Evolutionary conservation across 768 basidiomycete genomes (phyloP).

Genomic region (Leccinum truebloodii): DNA sequence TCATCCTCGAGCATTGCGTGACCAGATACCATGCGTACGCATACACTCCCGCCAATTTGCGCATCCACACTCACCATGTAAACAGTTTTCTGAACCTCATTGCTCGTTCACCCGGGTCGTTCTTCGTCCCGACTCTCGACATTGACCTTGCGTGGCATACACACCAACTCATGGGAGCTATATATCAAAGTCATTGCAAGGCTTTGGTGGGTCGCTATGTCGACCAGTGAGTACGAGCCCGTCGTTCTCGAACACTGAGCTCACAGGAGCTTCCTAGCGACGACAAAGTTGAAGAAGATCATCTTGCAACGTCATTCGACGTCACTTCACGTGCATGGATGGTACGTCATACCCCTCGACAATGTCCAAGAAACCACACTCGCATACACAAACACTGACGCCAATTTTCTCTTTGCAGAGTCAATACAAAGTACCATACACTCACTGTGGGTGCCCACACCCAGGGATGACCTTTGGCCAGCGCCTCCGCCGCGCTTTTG

Average conservation of each 20-base stretch:
- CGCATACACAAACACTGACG: background rate
- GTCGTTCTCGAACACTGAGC: no score
- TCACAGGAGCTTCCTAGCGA: constrained; percentile 37
- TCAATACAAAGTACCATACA: constrained; percentile 54
- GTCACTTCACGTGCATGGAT: constrained; percentile 51
- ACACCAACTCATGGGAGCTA: constrained; percentile 52
- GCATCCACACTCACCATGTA: background rate
- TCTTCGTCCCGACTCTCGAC: constrained; percentile 62
- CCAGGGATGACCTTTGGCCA: constrained; percentile 46
- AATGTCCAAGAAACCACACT: background rate
- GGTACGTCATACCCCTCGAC: constrained; percentile 27
- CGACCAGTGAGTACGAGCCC: constrained; percentile 47
- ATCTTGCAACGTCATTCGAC: constrained; percentile 48
- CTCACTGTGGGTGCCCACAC: constrained; percentile 57
- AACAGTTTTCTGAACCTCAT: constrained; percentile 52
- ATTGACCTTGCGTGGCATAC: constrained; percentile 77
- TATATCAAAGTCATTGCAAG: constrained; percentile 46
- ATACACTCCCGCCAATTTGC: background rate
- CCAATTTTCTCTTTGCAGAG: constrained; percentile 23
- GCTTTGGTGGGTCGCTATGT: constrained; percentile 44
- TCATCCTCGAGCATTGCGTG: constrained; percentile 48
- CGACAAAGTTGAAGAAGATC: constrained; percentile 50
- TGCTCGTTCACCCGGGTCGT: constrained; percentile 41
- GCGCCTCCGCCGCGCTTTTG: constrained; percentile 36
- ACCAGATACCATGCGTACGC: constrained; percentile 59